Base-by-base conservation (phyloP, 352 stramenopile genomes). In the Phytopythium boreale region DNA sequence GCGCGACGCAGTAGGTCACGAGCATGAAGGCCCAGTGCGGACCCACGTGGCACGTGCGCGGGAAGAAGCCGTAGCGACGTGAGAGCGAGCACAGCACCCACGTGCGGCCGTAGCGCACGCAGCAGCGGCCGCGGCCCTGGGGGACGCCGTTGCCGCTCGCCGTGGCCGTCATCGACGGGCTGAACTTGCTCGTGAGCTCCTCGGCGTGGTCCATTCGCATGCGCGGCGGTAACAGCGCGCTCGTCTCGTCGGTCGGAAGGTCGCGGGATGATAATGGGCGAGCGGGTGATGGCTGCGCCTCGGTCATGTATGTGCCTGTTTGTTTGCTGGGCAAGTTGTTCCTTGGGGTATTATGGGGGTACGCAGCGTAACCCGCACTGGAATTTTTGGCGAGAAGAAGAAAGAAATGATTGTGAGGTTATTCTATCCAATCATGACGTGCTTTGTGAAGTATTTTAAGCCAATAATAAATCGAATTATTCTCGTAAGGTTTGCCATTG, bases 1-100 rank as follows among this genome's bases (percentile, higher is more conserved):
- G 58, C 4, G 82, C 71, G 50, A 94, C 67, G 37, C 69, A 80
- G 71, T 92, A 94, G 2, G 84, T 94, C 34, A 92, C 64, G 52
- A 92, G 57, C 82, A 92, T 92, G 65, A 71, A 92, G 22, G 61
- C 68, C 77, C 79, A 89, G 62, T 94, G 76, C 15, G 86, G 86
- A 0, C 86, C 86, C 44, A 94, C 66, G 63, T 92, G 84, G 49
- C 72, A 83, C 46, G 80, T 90, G 37, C 41, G 12, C 1, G 86
- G 86, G 59, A 94, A 92, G 64, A 77, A 77, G 22, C 77, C 77
- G 60, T 86, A 89, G 24, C 59, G 53, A 4, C 46, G 39, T 9
- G 74, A 68, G 31, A 77, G 66, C 41, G 80, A 87, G 67, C 75
- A 94, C 11, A 94, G 59, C 26, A 91, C 71, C 47, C 66, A 72